Conservation (phyloP, 768 basidiomycete species). For the Agaricus bisporus region DNA sequence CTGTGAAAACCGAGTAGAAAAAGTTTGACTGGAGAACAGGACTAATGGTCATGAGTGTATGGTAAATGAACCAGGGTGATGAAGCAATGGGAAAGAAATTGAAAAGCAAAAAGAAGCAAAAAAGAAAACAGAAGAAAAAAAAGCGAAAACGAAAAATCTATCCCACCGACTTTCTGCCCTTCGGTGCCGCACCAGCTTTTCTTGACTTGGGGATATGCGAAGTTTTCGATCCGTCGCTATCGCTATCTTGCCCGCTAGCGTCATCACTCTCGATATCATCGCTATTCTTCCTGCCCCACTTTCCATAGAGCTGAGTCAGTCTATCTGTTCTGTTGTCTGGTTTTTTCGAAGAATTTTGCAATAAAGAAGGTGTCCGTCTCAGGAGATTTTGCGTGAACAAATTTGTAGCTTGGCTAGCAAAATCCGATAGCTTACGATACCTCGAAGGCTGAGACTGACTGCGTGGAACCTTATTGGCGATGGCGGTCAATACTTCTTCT, state of each 20-base stretch:
- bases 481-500: constrained; percentile 29
- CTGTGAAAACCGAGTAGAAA: too few relatives aligned
- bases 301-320: constrained; percentile 32
- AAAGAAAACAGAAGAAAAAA: neutral
- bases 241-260: constrained; percentile 43
- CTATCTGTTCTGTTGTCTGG: constrained; percentile 19
- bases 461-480: constrained; percentile 14
- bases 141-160: neutral
- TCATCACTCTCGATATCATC: constrained; percentile 38
- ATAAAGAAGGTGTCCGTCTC: constrained; percentile 16
- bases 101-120: neutral
- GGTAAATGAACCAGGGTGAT: too few relatives aligned
- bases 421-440: constrained; percentile 44
- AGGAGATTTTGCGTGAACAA: constrained; percentile 20
- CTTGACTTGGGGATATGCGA: constrained; percentile 62
- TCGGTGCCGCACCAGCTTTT: constrained; percentile 37
- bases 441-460: constrained; percentile 4
- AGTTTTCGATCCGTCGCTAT: constrained; percentile 18
- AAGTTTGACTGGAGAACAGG: too few relatives aligned
- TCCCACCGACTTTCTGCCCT: neutral
- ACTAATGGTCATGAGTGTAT: too few relatives aligned
- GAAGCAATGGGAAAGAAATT: too few relatives aligned
- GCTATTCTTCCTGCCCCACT: constrained; percentile 24
- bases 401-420: constrained; percentile 33
- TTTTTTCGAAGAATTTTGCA: constrained; percentile 23